A percentile compares a stretch with the other conserved stretches of the same genome.
Conservation (phyloP, 768 basidiomycete species). For the Steccherinum ochraceum region DNA sequence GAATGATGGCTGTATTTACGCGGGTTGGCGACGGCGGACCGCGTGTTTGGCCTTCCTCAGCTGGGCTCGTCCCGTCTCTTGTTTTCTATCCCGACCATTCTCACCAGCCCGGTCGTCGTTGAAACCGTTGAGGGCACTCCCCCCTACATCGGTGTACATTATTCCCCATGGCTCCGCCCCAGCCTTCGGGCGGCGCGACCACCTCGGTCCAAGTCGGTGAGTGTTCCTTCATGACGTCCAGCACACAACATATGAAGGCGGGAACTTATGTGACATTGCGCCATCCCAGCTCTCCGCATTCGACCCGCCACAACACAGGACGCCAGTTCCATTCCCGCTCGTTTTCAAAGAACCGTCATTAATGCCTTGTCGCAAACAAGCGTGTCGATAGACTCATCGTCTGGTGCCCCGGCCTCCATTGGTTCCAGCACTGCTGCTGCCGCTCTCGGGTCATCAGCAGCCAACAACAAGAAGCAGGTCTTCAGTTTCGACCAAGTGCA, state of each 20-base stretch:
- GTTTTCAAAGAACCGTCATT: slow-evolving; percentile 89
- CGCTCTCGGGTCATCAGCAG: slow-evolving; percentile 32
- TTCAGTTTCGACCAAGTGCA: slow-evolving; percentile 97
- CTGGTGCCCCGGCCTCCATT: slow-evolving; percentile 42
- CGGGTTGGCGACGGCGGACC: slow-evolving; percentile 4
- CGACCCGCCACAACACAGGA: slow-evolving; percentile 85
- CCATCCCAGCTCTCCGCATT: slow-evolving; percentile 71
- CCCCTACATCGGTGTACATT: slow-evolving; percentile 16
- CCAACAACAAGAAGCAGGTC: slow-evolving; percentile 66
- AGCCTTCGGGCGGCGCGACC: slow-evolving; percentile 53
- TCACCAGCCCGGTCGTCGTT: slow-evolving; percentile 13
- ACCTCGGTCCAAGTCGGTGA: slow-evolving; percentile 93
- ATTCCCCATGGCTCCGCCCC: slow-evolving; percentile 66
- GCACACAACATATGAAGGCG: neutral
- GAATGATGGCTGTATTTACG: slow-evolving; percentile 1
- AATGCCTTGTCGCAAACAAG: slow-evolving; percentile 66
- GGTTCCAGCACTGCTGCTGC: slow-evolving; percentile 45
- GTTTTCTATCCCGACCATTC: slow-evolving; percentile 4
- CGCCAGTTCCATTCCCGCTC: slow-evolving; percentile 78
- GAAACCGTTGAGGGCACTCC: slow-evolving; percentile 20
- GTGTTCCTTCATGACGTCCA: slow-evolving; percentile 26
- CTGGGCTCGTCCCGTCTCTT: slow-evolving; percentile 12
- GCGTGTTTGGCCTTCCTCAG: slow-evolving; percentile 11
- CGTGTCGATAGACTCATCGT: slow-evolving; percentile 77
- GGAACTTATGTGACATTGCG: slow-evolving; percentile 14